Conservation (phyloP, 2,329 filamentous ascomycete species). For the Fusarium tricinctum region DNA sequence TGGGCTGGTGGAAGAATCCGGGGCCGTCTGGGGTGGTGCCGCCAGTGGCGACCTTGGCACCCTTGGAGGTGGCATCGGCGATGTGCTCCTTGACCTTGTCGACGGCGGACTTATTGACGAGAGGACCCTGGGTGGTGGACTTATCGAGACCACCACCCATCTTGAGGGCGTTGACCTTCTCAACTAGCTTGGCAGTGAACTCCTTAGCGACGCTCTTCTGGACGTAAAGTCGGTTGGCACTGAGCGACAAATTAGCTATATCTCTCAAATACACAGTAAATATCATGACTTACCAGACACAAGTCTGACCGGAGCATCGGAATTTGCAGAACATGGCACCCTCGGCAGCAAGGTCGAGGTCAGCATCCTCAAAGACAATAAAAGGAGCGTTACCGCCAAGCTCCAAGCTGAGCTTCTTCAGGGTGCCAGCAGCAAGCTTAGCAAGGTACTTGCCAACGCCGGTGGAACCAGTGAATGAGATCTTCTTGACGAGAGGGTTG, state of each 20-base stretch:
- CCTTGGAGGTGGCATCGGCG: conserved; percentile 71
- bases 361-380: conserved; percentile 76
- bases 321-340: conserved; percentile 63
- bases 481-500: conserved; percentile 60
- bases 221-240: conserved; percentile 56
- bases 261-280: accelerated
- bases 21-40: conserved; percentile 74
- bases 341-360: conserved; percentile 71
- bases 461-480: conserved; percentile 79
- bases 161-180: conserved; percentile 50
- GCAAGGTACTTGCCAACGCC: conserved; percentile 74
- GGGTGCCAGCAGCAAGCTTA: conserved; percentile 69
- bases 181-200: conserved; percentile 51
- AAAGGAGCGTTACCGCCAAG: conserved; percentile 78
- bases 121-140: conserved; percentile 52
- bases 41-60: conserved; percentile 70
- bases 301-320: conserved; percentile 71
- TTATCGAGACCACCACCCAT: conserved; percentile 48
- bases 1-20: conserved; percentile 77
- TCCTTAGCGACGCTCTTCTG: conserved; percentile 51
- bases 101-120: conserved; percentile 76
- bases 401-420: conserved; percentile 78
- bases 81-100: conserved; percentile 73
- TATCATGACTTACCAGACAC: conserved; percentile 61
- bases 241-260: conserved; percentile 28